Evolutionary conservation across 306 rosid species (phyloP), one percentile per base, ranked within the genome.

Genomic region (Comarum palustre): DNA sequence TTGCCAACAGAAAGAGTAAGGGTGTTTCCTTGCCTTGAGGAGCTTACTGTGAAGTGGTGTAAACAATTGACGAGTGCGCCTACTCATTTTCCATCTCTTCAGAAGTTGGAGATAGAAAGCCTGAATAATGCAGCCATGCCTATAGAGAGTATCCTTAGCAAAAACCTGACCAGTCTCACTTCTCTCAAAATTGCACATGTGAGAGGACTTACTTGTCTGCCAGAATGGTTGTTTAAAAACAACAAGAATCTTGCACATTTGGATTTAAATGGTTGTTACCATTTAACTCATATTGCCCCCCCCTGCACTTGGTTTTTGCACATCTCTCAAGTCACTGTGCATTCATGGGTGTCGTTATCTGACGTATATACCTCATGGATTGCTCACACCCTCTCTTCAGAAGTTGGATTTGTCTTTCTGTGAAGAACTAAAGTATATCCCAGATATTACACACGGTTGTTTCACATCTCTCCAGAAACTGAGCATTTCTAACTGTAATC

Each of bases 281-380:
- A 57, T 6, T 4, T 57, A 4, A 25, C 19, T 25, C 12, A 0
- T 57, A 25, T 57, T 57, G 16, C 17, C 24, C 32, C 38, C n/a
- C n/a, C 34, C 34, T 31, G 34, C 34, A 31, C 34, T 31, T 1
- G 1, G 34, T 31, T 31, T 31, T 31, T 31, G 60, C 29, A 13
- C 7, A 13, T 20, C n/a, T 12, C 62, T 57, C 3, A 6, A 11
- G 34, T 57, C 62, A 2, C 8, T 57, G 34, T 0, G 0, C 0
- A 24, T 57, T 57, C 0, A 2, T 9, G 0, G 1, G 0, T 57
- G 36, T 27, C 1, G 0, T 0, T 1, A 27, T 4, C 19, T 57
- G 63, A 25, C 8, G 63, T 25, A 3, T 57, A 4, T 57, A 25
- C 63, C 36, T 58, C 9, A 12, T 27, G 64, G 19, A 16, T 25